A percentile compares a stretch with the other conserved stretches of the same genome.
Conservation (phyloP, 2,329 filamentous ascomycete species). For the Endoconidiophora polonica region DNA sequence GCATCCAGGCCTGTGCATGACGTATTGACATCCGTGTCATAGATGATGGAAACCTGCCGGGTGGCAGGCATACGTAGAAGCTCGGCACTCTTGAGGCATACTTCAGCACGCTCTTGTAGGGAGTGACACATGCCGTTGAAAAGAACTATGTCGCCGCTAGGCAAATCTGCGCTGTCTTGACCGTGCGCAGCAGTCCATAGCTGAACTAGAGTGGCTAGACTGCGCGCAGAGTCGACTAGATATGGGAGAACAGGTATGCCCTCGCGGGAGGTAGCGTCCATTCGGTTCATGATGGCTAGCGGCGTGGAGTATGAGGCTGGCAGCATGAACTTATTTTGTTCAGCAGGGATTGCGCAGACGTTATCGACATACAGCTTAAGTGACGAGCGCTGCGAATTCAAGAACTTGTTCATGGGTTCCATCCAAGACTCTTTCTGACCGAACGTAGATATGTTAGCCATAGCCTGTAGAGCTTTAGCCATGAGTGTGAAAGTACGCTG, state of each 20-base stretch:
- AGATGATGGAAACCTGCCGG: background rate
- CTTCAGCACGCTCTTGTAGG: constrained; percentile 34
- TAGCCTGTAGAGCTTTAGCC: constrained; percentile 76
- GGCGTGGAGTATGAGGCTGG: constrained; percentile 67
- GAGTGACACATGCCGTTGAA: constrained; percentile 35
- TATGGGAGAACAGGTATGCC: constrained; percentile 89
- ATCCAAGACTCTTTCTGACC: constrained; percentile 97
- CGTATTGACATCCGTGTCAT: constrained; percentile 3
- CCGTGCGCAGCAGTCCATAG: constrained; percentile 51
- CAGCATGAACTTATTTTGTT: constrained; percentile 38
- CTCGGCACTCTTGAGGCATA: constrained; percentile 34
- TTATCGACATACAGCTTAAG: constrained; percentile 80
- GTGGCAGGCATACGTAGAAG: constrained; percentile 20
- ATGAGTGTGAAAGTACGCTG: constrained; percentile 83
- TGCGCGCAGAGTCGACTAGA: constrained; percentile 74
- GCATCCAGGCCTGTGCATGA: background rate
- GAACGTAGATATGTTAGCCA: constrained; percentile 81
- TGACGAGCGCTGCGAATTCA: constrained; percentile 55
- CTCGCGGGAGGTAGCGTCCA: constrained; percentile 68
- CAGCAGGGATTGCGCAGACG: constrained; percentile 66
- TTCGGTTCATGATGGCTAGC: constrained; percentile 68
- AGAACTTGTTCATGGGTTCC: constrained; percentile 92
- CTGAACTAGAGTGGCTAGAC: constrained; percentile 68
- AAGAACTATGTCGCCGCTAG: constrained; percentile 33
- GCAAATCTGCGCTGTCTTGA: constrained; percentile 18